Base-by-base conservation (phyloP, 179 eudicot species). In the Corrigiola litoralis region DNA sequence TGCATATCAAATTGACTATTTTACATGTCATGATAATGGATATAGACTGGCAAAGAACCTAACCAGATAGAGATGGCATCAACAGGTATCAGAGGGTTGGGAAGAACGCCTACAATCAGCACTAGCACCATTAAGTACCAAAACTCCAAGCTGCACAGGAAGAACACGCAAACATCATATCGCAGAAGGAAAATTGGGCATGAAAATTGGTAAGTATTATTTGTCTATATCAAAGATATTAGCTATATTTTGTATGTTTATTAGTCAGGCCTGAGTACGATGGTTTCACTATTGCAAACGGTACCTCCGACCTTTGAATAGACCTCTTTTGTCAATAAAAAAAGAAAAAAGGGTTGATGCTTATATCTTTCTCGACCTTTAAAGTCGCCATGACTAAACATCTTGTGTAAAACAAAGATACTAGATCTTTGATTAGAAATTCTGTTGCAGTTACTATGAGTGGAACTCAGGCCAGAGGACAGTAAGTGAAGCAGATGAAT, bases 41-140 rank as follows among this genome's bases (percentile, higher is more conserved):
- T n/a, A n/a, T n/a, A n/a, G 20, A 50, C n/a, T 27, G 36, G 34
- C 18, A 61, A 14, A 47, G 55, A 47, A 58, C 16, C 60, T 61
- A 76, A 84, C 95, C 95, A 88, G 28, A 88, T 75, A 44, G 95
- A 88, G 66, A 88, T 77, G 67, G 95, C 91, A 65, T 86, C 95
- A 41, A 88, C 95, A 10, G 91, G 80, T 67, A 85, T 68, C 63
- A 88, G 56, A 51, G 95, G 89, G 65, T 88, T 74, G 21, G 66
- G 63, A 60, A 88, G 76, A 64, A 79, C 79, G 11, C 95, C 95
- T 1, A 82, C 77, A 45, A 88, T 78, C 57, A 88, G 85, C 45
- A 88, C 71, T 16, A 88, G 61, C 68, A 83, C 28, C 95, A 88
- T 88, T 70, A 88, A 75, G 71, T 88, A 88, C 95, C 95, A 88